Percentiles rank a stretch among this genome's conserved stretches.
Evolutionary conservation across 1,284 basidiomycete species (phyloP).

Genomic region (Caloboletus firmus): DNA sequence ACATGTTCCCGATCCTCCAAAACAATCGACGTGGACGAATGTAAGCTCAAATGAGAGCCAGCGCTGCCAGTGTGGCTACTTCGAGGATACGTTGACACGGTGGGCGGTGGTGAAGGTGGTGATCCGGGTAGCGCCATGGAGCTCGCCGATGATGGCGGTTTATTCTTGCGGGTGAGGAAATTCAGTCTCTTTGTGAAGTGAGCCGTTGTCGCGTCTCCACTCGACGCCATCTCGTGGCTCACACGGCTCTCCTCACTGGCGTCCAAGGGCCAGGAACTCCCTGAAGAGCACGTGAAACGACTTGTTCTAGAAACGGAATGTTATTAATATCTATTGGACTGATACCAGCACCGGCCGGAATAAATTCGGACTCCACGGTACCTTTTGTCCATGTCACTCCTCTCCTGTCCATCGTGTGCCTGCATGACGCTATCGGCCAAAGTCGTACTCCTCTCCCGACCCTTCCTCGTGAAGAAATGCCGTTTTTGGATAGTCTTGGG

Average conservation of each 20-base stretch:
- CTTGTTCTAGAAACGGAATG: slow-evolving; percentile 8
- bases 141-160: background rate
- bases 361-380: slow-evolving; percentile 14
- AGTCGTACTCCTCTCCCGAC: slow-evolving; percentile 60
- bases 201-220: background rate
- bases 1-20: slow-evolving; percentile 27
- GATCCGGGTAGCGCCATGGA: background rate
- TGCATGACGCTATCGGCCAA: slow-evolving; percentile 27
- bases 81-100: background rate
- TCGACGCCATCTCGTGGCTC: slow-evolving; percentile 2
- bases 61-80: background rate
- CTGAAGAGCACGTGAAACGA: slow-evolving; percentile 19
- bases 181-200: background rate
- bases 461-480: slow-evolving; percentile 55
- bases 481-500: slow-evolving; percentile 18
- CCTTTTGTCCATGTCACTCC: slow-evolving; percentile 36
- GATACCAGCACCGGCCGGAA: background rate
- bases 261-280: slow-evolving; percentile 1
- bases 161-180: slow-evolving; percentile 7
- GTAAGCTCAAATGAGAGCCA: background rate
- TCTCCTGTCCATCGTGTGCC: slow-evolving; percentile 41
- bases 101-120: background rate
- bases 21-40: slow-evolving; percentile 8
- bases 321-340: background rate
- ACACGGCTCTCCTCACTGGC: slow-evolving; percentile 1